A percentile compares a stretch with the other conserved stretches of the same genome.
phyloP scores from a whole-genome alignment of 2,329 filamentous ascomycete species.

The Monilinia vaccinii-corymbosi region DNA sequence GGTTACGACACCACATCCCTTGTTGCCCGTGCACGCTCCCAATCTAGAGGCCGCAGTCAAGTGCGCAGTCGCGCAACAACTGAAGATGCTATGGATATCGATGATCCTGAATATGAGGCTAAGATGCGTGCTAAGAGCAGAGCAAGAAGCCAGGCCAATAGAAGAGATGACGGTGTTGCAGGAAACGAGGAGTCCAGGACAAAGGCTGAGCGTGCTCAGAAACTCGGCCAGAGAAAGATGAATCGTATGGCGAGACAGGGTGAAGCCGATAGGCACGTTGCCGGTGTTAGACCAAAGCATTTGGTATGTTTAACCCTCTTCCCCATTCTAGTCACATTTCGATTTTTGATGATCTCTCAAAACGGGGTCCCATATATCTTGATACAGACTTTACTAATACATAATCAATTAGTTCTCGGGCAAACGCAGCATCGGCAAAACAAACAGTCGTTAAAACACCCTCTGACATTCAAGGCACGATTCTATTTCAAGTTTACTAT shows the following conservation, averaged over 20 bases:
- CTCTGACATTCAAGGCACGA: slow-evolving; percentile 4
- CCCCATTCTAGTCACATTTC: not conserved
- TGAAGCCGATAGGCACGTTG: slow-evolving; percentile 87
- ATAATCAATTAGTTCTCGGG: slow-evolving; percentile 56
- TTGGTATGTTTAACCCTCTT: slow-evolving; percentile 52
- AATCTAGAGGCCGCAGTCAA: slow-evolving; percentile 60
- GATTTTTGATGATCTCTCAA: not conserved
- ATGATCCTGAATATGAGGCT: slow-evolving; percentile 44
- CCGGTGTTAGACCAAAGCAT: slow-evolving; percentile 77
- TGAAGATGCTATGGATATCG: slow-evolving; percentile 69
- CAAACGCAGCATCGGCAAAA: slow-evolving; percentile 92
- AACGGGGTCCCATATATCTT: not conserved
- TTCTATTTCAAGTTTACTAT: slow-evolving; percentile 2
- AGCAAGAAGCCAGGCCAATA: slow-evolving; percentile 57
- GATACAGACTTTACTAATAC: slow-evolving; percentile 27
- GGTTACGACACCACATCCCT: slow-evolving; percentile 76
- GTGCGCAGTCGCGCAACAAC: slow-evolving; percentile 54
- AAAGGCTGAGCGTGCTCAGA: slow-evolving; percentile 79
- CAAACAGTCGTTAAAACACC: slow-evolving; percentile 51
- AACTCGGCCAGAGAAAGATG: slow-evolving; percentile 95
- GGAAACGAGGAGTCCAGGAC: slow-evolving; percentile 50
- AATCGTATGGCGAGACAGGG: slow-evolving; percentile 96
- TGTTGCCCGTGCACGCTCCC: slow-evolving; percentile 61
- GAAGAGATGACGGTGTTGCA: slow-evolving; percentile 68
- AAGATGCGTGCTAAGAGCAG: slow-evolving; percentile 67